These are phyloP conservation scores for Paradendryphiella salina DNA, from an alignment of 2,329 filamentous ascomycete genomes.

Conservation along the genomic window DNA sequence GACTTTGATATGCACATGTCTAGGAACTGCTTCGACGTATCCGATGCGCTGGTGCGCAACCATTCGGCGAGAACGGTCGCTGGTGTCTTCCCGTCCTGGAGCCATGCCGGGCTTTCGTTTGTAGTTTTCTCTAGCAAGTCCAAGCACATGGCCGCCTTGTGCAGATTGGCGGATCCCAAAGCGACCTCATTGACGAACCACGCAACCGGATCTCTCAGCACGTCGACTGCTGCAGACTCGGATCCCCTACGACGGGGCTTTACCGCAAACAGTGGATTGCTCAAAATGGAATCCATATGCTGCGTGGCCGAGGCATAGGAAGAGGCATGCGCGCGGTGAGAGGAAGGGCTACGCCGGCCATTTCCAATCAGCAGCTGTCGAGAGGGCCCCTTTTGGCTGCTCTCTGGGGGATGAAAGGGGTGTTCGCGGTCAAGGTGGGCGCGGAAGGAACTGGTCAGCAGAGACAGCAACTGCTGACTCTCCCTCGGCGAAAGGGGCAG, in stretches of 20 bases:
- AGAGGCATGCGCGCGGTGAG: constrained; percentile 37
- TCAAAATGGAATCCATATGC: constrained; percentile 56
- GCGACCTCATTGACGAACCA: constrained; percentile 50
- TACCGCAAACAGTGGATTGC: constrained; percentile 55
- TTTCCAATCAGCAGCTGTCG: constrained; percentile 10
- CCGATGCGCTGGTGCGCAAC: constrained; percentile 36
- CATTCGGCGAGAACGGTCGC: constrained; percentile 35
- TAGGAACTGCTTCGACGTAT: constrained; percentile 36
- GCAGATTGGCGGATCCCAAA: constrained; percentile 44
- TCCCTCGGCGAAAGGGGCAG: constrained; percentile 60
- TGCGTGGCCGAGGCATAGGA: constrained; percentile 45
- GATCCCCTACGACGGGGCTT: constrained; percentile 33
- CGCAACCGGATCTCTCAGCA: constrained; percentile 45
- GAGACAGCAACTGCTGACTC: constrained; percentile 61
- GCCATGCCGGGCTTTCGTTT: constrained; percentile 1
- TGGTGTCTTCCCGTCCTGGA: constrained; percentile 14
- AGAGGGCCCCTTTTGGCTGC: neutral
- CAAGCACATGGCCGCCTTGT: constrained; percentile 47
- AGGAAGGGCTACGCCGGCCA: constrained; percentile 12
- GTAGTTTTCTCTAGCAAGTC: constrained; percentile 33
- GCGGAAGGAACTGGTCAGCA: constrained; percentile 66
- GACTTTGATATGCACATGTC: constrained; percentile 16
- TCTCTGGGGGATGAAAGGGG: constrained; percentile 38
- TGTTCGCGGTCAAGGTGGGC: constrained; percentile 64
- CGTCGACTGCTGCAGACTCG: constrained; percentile 30